A percentile compares a stretch with the other conserved stretches of the same genome.
Evolutionary conservation across 2,329 filamentous ascomycete species (phyloP).

Genomic region (Pseudovirgaria hyperparasitica): DNA sequence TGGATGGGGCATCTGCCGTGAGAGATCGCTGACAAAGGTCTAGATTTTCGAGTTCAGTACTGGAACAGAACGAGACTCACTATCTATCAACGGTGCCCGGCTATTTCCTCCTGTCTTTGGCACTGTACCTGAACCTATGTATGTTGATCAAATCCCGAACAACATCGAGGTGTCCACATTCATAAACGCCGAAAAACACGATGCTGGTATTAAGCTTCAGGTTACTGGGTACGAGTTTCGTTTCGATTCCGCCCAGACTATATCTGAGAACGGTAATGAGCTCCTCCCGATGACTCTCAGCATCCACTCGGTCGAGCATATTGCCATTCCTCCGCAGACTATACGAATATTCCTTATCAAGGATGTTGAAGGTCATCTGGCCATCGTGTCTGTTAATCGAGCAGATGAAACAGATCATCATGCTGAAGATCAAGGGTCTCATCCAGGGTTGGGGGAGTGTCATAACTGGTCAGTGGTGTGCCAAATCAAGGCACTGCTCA

Average conservation of each 20-base stretch:
- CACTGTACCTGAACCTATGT: constrained; percentile 16
- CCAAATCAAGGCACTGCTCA: too few species aligned
- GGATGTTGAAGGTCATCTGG: constrained; percentile 20
- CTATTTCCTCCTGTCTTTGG: constrained; percentile 25
- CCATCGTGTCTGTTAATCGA: constrained; percentile 21
- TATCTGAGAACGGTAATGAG: constrained; percentile 22
- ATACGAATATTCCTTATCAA: constrained; percentile 25
- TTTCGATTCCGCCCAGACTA: constrained; percentile 20
- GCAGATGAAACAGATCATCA: constrained; percentile 2
- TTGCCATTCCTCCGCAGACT: constrained; percentile 16
- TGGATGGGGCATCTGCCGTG: constrained; percentile 1
- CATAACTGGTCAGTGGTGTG: too few species aligned
- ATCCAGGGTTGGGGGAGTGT: too few species aligned
- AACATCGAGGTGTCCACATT: constrained; percentile 6
- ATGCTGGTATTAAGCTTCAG: constrained; percentile 16
- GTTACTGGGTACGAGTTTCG: constrained; percentile 22
- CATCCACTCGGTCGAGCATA: constrained; percentile 21
- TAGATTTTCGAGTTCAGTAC: constrained; percentile 25
- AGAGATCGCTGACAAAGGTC: constrained; percentile 9
- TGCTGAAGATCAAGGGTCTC: constrained; percentile 1
- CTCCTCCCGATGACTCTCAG: constrained; percentile 25
- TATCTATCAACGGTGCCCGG: constrained; percentile 22
- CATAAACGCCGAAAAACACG: constrained; percentile 6
- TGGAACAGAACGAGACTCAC: constrained; percentile 15
- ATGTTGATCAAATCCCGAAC: constrained; percentile 20